These are phyloP conservation scores for Paecilomyces formosus DNA, from an alignment of 2,329 filamentous ascomycete genomes.

Conservation along the genomic window DNA sequence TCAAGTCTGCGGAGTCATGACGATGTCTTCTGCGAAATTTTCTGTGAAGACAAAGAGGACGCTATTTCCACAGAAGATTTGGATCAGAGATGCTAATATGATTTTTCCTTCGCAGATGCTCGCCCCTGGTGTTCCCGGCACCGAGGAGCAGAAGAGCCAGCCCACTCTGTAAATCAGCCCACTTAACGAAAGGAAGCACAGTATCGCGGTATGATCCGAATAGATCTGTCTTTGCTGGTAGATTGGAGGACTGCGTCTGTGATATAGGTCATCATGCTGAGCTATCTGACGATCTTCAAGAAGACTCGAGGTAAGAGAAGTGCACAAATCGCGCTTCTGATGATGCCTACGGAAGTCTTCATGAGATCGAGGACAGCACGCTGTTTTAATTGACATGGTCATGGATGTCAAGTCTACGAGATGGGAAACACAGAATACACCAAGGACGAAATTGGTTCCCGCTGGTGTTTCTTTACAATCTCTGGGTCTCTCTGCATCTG, in stretches of 20 bases:
- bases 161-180: conserved; percentile 25
- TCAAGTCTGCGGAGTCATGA: neutral
- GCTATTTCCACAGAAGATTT: neutral
- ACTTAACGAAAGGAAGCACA: neutral
- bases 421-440: neutral
- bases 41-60: neutral
- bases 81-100: neutral
- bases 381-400: neutral
- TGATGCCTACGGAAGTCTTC: neutral
- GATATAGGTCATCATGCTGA: neutral
- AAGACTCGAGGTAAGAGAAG: neutral
- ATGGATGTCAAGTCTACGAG: neutral
- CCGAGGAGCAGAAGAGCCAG: conserved; percentile 21
- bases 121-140: conserved; percentile 25
- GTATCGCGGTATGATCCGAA: neutral
- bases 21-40: neutral
- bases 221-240: neutral
- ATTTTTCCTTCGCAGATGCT: conserved; percentile 28
- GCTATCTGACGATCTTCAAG: neutral
- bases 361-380: neutral
- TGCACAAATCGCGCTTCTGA: neutral
- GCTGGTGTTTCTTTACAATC: neutral
- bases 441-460: neutral
- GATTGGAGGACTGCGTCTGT: neutral
- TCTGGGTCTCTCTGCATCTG: neutral